Conservation (phyloP, 140 eudicot genomes). For the Ambrosia hybrid region DNA sequence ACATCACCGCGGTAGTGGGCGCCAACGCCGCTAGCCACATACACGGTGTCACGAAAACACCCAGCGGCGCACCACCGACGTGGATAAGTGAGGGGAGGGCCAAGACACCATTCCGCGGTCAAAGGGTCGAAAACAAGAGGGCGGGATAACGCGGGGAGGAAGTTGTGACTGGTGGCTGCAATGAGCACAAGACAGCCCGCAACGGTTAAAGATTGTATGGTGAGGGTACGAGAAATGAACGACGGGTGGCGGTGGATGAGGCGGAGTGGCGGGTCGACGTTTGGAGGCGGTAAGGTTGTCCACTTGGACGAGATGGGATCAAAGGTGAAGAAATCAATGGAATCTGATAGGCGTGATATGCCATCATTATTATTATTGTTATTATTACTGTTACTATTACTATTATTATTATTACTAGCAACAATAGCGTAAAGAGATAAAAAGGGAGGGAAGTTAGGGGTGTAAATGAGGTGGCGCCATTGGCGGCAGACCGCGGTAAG, state of each 20-base stretch:
- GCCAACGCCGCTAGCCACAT: conserved; percentile 68
- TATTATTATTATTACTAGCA: background rate
- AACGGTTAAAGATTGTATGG: conserved; percentile 54
- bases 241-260: conserved; percentile 71
- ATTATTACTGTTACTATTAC: background rate
- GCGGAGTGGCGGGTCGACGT: conserved; percentile 41
- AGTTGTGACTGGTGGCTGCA: conserved; percentile 51
- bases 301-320: conserved; percentile 62
- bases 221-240: conserved; percentile 61
- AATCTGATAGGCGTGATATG: conserved; percentile 1
- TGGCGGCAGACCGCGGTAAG: conserved; percentile 58
- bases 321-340: conserved; percentile 35
- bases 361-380: background rate
- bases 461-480: conserved; percentile 78
- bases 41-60: conserved; percentile 34
- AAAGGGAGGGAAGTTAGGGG: conserved; percentile 67
- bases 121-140: conserved; percentile 63
- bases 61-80: conserved; percentile 80
- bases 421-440: conserved; percentile 54
- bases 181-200: conserved; percentile 43
- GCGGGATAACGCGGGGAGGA: conserved; percentile 49
- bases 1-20: conserved; percentile 50
- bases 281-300: conserved; percentile 52
- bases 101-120: conserved; percentile 47
- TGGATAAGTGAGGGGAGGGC: conserved; percentile 55